Evolutionary conservation across 805 yeast species (phyloP).

Genomic region (Cyberlindnera euphorbiiphila): DNA sequence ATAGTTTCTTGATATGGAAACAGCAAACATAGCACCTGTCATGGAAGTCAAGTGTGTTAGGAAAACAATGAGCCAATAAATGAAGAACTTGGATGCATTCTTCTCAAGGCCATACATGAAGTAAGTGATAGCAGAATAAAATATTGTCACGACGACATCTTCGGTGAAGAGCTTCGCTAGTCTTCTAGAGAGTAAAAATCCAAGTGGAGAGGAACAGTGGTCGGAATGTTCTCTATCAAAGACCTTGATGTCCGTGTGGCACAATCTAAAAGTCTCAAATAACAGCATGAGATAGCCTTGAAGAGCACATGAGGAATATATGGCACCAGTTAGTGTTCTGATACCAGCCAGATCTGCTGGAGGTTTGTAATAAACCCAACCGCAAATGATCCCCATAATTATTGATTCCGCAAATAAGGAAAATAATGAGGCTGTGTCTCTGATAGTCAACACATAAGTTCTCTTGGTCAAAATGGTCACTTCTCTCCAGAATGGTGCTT

Average conservation of each 20-base stretch:
- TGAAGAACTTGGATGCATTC: slow-evolving; percentile 46
- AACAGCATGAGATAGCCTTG: slow-evolving; percentile 55
- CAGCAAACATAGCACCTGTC: slow-evolving; percentile 46
- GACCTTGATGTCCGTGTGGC: slow-evolving; percentile 50
- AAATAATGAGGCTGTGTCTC: slow-evolving; percentile 43
- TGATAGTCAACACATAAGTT: slow-evolving; percentile 35
- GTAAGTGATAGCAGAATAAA: slow-evolving; percentile 60
- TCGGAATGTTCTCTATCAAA: slow-evolving; percentile 73
- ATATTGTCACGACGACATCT: slow-evolving; percentile 59
- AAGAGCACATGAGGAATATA: slow-evolving; percentile 49
- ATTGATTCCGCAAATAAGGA: slow-evolving; percentile 20
- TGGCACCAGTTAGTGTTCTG: slow-evolving; percentile 49
- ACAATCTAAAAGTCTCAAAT: slow-evolving; percentile 57
- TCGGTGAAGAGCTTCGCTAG: slow-evolving; percentile 65
- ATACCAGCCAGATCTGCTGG: slow-evolving; percentile 56
- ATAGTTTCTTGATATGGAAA: slow-evolving; percentile 24
- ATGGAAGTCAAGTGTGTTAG: slow-evolving; percentile 54
- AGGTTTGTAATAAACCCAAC: slow-evolving; percentile 77
- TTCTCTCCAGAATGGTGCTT: slow-evolving; percentile 43
- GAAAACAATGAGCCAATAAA: slow-evolving; percentile 57
- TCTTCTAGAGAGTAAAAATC: slow-evolving; percentile 66
- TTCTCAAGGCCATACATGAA: slow-evolving; percentile 74
- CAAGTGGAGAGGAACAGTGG: slow-evolving; percentile 58
- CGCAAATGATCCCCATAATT: slow-evolving; percentile 37
- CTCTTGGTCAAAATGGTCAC: slow-evolving; percentile 38